A percentile compares a stretch with the other conserved stretches of the same genome.
Evolutionary conservation across 768 basidiomycete species (phyloP).

Genomic region (Phylloporus arenicola): DNA sequence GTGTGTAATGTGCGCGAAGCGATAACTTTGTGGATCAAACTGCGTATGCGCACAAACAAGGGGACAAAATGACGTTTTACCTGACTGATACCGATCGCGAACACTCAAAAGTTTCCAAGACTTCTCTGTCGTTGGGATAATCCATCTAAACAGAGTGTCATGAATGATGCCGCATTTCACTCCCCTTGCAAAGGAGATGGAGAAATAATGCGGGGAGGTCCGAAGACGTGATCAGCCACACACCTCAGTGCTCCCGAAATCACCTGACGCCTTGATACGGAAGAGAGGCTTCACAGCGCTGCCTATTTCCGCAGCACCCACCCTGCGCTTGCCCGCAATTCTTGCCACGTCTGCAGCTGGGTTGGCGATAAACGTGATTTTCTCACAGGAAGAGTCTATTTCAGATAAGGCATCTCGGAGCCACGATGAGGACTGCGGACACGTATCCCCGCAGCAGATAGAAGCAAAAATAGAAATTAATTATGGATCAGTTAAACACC

Average conservation of each 20-base stretch:
- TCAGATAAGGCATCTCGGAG: constrained; percentile 89
- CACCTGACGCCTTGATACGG: constrained; percentile 73
- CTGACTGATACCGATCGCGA: constrained; percentile 59
- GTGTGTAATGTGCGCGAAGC: constrained; percentile 68
- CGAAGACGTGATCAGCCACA: constrained; percentile 4
- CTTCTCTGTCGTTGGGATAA: constrained; percentile 88
- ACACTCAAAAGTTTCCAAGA: constrained; percentile 89
- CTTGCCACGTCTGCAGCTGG: constrained; percentile 40
- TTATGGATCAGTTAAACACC: neutral
- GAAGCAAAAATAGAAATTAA: neutral
- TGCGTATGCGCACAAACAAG: neutral
- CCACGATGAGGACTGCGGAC: constrained; percentile 69
- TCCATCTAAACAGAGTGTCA: constrained; percentile 62
- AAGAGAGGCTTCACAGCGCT: constrained; percentile 51
- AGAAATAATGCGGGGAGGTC: neutral
- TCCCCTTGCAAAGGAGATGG: neutral
- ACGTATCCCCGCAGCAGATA: constrained; percentile 12
- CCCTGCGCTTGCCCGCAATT: constrained; percentile 11
- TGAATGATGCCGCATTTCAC: neutral
- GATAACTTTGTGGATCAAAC: constrained; percentile 53
- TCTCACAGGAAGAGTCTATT: constrained; percentile 83
- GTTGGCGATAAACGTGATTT: constrained; percentile 76
- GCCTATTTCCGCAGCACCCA: neutral
- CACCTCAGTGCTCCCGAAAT: constrained; percentile 84
- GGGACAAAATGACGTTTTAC: constrained; percentile 35